Evolutionary conservation across 345 rosid genomes (phyloP), one percentile per base, ranked within the genome.

Genomic region (Eucalyptus tenuipes): DNA sequence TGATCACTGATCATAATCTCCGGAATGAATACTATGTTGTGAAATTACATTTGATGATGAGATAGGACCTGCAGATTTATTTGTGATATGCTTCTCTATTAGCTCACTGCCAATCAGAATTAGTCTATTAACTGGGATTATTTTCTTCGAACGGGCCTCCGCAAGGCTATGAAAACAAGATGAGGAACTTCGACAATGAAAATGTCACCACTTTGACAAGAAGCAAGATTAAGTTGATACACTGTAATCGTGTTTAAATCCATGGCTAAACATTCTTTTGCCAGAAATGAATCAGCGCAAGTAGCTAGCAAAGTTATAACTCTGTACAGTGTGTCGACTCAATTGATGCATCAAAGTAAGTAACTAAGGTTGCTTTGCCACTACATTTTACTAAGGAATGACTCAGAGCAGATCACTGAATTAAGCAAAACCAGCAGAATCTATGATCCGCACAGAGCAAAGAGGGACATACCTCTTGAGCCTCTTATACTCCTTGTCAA

Each of bases 401-500:
- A 37, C 27, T 75, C 45, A 12, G 24, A 20, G 82, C 47, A 75
- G 45, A 75, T 37, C 47, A 18, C 45, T 24, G 27, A 75, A 40
- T 12, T 6, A 75, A 75, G 82, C 84, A 10, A 75, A 55, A 20
- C 66, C 55, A 86, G 55, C 44, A 31, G 87, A 17, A 48, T 25
- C 61, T 42, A 86, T 20, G 25, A 42, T 57, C 64, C 33, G 37
- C 61, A 52, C 33, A 3, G 29, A n/a, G 55, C 15, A 40, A 8
- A 87, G 3, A 25, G 33, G 40, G 45, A 47, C 27, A 44, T 71
- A 96, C 97, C 98, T 93, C 92, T 95, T 95, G 75, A 93, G 95
- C 91, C 96, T 92, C 92, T 95, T 91, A 61, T 94, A 84, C 89
- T 96, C 98, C 93, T 96, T 95, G 88, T 96, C 97, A 3, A 61